phyloP scores from a whole-genome alignment of 179 eudicot genomes.

The Kewa caespitosa region DNA sequence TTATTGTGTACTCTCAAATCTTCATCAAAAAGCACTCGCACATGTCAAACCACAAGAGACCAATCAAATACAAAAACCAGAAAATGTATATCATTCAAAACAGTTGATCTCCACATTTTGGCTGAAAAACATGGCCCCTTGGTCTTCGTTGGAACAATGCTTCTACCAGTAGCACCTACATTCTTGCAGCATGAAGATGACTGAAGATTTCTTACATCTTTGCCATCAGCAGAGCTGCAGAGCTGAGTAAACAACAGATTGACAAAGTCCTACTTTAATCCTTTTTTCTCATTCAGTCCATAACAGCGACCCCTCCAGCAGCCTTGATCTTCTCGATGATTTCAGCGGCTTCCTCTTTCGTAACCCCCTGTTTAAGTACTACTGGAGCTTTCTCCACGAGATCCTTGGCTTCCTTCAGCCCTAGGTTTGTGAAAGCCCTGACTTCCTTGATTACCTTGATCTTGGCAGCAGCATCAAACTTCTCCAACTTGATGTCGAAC shows the following conservation, averaged over 20 bases:
- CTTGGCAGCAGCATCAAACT: conserved; percentile 80
- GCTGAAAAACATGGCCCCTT: not conserved
- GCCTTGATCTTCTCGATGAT: conserved; percentile 83
- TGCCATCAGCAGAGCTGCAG: not conserved
- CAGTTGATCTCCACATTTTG: not conserved
- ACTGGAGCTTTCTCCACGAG: conserved; percentile 82
- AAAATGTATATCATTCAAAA: not conserved
- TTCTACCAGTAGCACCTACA: not conserved
- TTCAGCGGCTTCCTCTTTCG: conserved; percentile 80
- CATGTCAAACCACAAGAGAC: not conserved
- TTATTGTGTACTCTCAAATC: too few relatives aligned
- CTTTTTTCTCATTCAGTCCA: conserved; percentile 58
- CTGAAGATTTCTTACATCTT: not conserved
- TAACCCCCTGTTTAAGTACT: conserved; percentile 77
- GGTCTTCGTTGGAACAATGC: not conserved
- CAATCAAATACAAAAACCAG: not conserved
- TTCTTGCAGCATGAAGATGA: not conserved
- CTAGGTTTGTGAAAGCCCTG: conserved; percentile 69
- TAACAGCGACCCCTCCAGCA: conserved; percentile 80
- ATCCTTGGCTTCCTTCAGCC: conserved; percentile 90
- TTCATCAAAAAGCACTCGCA: not conserved
- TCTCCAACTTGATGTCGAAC: conserved; percentile 87
- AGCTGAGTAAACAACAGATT: not conserved
- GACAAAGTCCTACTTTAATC: not conserved
- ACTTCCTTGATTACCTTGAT: conserved; percentile 96